phyloP scores from a whole-genome alignment of 306 rosid species.

The Pyrus betulifolia region DNA sequence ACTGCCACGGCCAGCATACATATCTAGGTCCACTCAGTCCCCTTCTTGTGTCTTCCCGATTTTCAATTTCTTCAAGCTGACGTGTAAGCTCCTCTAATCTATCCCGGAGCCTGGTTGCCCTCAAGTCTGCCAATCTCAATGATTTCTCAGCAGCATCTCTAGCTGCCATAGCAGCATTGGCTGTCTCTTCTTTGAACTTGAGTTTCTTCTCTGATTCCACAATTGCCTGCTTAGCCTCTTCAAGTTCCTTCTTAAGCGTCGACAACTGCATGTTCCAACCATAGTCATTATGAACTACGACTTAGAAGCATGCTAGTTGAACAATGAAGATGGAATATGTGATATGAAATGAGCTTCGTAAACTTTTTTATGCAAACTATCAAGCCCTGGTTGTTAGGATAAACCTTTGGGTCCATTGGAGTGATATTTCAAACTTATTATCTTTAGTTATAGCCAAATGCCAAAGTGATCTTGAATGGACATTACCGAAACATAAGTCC shows the following conservation, averaged over 20 bases:
- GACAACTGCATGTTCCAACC: conserved; percentile 57
- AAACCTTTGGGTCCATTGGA: neutral
- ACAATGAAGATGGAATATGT: neutral
- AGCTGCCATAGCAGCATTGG: conserved; percentile 97
- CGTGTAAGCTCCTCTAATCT: conserved; percentile 88
- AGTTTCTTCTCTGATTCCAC: conserved; percentile 79
- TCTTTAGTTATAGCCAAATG: neutral
- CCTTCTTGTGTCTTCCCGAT: conserved; percentile 56
- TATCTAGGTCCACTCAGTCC: conserved; percentile 68
- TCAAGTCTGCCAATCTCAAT: conserved; percentile 67
- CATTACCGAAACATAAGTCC: neutral
- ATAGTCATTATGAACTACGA: neutral
- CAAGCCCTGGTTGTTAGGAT: neutral
- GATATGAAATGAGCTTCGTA: neutral
- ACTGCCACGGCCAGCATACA: conserved; percentile 99
- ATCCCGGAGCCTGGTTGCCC: conserved; percentile 88
- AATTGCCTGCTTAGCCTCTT: conserved; percentile 74
- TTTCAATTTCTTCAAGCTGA: conserved; percentile 83
- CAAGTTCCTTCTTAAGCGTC: conserved; percentile 70
- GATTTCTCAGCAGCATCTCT: conserved; percentile 99
- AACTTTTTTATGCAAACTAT: neutral
- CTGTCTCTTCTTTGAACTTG: conserved; percentile 93
- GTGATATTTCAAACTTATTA: neutral
- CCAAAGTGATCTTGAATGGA: neutral
- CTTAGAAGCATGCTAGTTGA: neutral